These are phyloP conservation scores for Tricholoma flavovirens DNA, from an alignment of 768 basidiomycete genomes.

Conservation along the genomic window DNA sequence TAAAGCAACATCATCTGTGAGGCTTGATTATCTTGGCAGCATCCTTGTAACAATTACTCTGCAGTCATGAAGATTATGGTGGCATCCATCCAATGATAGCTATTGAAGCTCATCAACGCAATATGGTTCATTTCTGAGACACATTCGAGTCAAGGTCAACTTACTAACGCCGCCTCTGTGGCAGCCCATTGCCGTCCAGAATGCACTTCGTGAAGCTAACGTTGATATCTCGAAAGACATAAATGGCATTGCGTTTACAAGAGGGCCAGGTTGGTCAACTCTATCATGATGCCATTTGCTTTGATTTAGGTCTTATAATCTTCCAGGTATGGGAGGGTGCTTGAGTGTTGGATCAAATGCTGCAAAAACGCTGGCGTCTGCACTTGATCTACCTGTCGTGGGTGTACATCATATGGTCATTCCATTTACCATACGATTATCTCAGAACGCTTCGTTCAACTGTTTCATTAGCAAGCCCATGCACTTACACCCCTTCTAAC, in stretches of 20 bases:
- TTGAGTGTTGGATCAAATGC: slow-evolving; percentile 74
- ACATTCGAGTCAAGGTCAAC: not conserved
- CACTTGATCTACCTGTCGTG: slow-evolving; percentile 69
- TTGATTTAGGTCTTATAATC: slow-evolving; percentile 3
- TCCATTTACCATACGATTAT: not conserved
- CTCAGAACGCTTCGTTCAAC: not conserved
- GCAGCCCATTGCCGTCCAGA: slow-evolving; percentile 68
- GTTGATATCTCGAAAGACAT: slow-evolving; percentile 52
- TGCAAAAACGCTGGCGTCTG: slow-evolving; percentile 81
- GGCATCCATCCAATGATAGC: slow-evolving; percentile 81
- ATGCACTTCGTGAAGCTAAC: slow-evolving; percentile 62
- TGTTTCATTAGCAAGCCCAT: slow-evolving; percentile 76
- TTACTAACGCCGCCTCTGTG: not conserved
- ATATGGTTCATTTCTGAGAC: slow-evolving; percentile 46
- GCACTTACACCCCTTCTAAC: slow-evolving; percentile 79
- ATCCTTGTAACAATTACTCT: slow-evolving; percentile 1
- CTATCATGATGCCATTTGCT: not conserved
- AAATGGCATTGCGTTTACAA: slow-evolving; percentile 86
- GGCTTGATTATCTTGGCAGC: slow-evolving; percentile 14
- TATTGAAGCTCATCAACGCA: slow-evolving; percentile 70
- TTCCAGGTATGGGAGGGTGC: slow-evolving; percentile 70
- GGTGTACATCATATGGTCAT: slow-evolving; percentile 94
- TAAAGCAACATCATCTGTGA: slow-evolving; percentile 70
- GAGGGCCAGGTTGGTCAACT: slow-evolving; percentile 64
- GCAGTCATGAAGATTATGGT: slow-evolving; percentile 53